Evolutionary conservation across 139 green algal genomes (phyloP).

Genomic region (Chlamydomonas sp.): DNA sequence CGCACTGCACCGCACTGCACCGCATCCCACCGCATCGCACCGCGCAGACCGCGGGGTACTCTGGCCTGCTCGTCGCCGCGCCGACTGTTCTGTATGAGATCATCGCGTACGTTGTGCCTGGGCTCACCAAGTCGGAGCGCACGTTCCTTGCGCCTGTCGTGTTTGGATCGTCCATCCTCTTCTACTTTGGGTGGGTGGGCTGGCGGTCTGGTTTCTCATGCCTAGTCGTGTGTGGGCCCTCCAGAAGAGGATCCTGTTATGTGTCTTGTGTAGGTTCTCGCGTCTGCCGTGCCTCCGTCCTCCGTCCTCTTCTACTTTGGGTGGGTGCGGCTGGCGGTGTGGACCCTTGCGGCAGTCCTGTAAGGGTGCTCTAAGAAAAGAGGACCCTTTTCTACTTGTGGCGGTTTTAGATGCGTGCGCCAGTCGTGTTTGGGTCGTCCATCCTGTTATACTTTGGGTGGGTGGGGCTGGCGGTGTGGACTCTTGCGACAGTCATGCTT

Average conservation of each 20-base stretch:
- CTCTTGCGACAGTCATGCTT: no score
- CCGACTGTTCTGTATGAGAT: conserved; percentile 96
- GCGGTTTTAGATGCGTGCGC: conserved; percentile 88
- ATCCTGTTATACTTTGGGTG: conserved; percentile 95
- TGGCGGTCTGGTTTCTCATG: not conserved
- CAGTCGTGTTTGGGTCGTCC: conserved; percentile 87
- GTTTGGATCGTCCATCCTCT: conserved; percentile 90
- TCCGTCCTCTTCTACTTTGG: conserved; percentile 94
- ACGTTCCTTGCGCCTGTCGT: conserved; percentile 90
- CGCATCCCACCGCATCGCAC: no score
- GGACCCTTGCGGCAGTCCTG: no score
- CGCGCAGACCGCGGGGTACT: conserved; percentile 88
- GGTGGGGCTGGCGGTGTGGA: no score
- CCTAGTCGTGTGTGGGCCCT: no score
- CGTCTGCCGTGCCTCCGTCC: conserved; percentile 85
- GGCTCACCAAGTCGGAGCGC: conserved; percentile 79
- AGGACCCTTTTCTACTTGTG: no score
- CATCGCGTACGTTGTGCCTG: conserved; percentile 90
- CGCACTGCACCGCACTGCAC: no score
- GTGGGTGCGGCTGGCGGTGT: conserved; percentile 32
- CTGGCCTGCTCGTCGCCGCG: conserved; percentile 78
- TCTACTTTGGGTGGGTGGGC: conserved; percentile 87
- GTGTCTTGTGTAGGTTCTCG: no score
- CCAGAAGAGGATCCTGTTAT: no score
- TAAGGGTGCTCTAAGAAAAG: no score